Percentiles rank a stretch among this genome's conserved stretches.
Conservation (phyloP, 108 stramenopile species). For the Pelagomonas calceolata region DNA sequence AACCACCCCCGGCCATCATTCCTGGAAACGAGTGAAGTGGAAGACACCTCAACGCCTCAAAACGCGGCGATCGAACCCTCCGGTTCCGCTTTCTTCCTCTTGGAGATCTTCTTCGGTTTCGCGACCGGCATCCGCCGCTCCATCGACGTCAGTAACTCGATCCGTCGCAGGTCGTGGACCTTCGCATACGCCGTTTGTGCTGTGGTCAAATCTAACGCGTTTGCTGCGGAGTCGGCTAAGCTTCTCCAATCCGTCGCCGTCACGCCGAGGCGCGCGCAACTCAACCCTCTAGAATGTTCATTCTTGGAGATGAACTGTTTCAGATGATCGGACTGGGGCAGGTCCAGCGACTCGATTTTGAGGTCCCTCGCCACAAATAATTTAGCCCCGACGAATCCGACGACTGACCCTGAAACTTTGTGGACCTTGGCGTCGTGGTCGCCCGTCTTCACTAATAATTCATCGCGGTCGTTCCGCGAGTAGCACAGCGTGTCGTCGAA, state of each 20-base stretch:
- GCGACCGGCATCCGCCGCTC: conserved; percentile 1
- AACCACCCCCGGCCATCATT: too few relatives aligned
- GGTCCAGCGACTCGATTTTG: conserved; percentile 29
- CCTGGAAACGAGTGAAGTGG: too few relatives aligned
- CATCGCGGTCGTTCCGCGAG: conserved; percentile 1
- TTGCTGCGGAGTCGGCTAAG: conserved; percentile 34
- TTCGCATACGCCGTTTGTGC: conserved; percentile 40
- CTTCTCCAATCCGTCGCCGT: conserved; percentile 47
- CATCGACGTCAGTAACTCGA: conserved; percentile 32
- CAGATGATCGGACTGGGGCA: conserved; percentile 30
- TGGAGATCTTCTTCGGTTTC: background rate
- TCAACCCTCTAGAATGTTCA: conserved; percentile 30
- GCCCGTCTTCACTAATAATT: conserved; percentile 36
- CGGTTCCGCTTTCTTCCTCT: conserved; percentile 15
- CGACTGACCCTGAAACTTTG: conserved; percentile 30
- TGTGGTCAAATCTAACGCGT: conserved; percentile 23
- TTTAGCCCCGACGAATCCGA: conserved; percentile 35
- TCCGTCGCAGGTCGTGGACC: conserved; percentile 32
- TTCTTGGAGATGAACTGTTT: conserved; percentile 27
- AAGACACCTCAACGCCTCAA: too few relatives aligned
- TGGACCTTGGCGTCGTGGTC: conserved; percentile 33
- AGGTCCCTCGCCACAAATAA: conserved; percentile 25
- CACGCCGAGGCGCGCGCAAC: conserved; percentile 45
- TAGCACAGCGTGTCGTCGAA: conserved; percentile 49
- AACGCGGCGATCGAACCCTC: too few relatives aligned